A percentile compares a stretch with the other conserved stretches of the same genome.
These are phyloP conservation scores for Penicillium lagena DNA, from an alignment of 495 filamentous ascomycete species.

Conservation along the genomic window DNA sequence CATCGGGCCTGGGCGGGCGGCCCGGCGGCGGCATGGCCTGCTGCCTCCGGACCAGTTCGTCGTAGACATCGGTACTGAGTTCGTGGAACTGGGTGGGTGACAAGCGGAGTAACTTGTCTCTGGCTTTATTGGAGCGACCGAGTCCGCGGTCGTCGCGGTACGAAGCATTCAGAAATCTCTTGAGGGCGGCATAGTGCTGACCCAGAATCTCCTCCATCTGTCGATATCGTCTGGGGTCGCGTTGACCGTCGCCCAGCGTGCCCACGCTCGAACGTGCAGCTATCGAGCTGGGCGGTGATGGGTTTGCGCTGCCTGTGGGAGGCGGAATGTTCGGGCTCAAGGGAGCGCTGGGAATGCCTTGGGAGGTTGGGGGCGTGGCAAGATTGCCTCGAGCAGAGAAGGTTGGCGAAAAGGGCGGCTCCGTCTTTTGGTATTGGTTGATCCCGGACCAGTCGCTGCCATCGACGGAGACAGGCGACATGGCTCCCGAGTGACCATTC, in stretches of 20 bases:
- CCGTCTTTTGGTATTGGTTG: slow-evolving; percentile 61
- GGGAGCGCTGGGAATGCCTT: slow-evolving; percentile 49
- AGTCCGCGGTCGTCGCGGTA: slow-evolving; percentile 69
- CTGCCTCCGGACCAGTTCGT: slow-evolving; percentile 86
- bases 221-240: slow-evolving; percentile 41
- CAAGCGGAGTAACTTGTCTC: slow-evolving; percentile 86
- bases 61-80: slow-evolving; percentile 94
- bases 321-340: slow-evolving; percentile 43
- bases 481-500: slow-evolving; percentile 59
- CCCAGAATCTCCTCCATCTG: slow-evolving; percentile 62
- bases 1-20: slow-evolving; percentile 42
- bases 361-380: slow-evolving; percentile 62
- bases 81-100: slow-evolving; percentile 93
- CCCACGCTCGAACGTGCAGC: slow-evolving; percentile 69
- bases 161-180: slow-evolving; percentile 62
- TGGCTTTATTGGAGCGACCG: slow-evolving; percentile 74
- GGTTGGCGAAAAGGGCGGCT: slow-evolving; percentile 47
- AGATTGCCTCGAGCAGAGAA: slow-evolving; percentile 54
- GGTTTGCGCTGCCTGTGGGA: slow-evolving; percentile 49
- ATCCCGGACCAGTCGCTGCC: slow-evolving; percentile 86
- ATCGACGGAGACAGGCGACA: slow-evolving; percentile 78
- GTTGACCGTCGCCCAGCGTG: slow-evolving; percentile 56
- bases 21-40: slow-evolving; percentile 51
- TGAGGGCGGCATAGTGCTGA: slow-evolving; percentile 77
- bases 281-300: slow-evolving; percentile 82